Percentiles rank a stretch among this genome's conserved stretches.
phyloP scores from a whole-genome alignment of 345 rosid genomes.

The Populus euphratica region DNA sequence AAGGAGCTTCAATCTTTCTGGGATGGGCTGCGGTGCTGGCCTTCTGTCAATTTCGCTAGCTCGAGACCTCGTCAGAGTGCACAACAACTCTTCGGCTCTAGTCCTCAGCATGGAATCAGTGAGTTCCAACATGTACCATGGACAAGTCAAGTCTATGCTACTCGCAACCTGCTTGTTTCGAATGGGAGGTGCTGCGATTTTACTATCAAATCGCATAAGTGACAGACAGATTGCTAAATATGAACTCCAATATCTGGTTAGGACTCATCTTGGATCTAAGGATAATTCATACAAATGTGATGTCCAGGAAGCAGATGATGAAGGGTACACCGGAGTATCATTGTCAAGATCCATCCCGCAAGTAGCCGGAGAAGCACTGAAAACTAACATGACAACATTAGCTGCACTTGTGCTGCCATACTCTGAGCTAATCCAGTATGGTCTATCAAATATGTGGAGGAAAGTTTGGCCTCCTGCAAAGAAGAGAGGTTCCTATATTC shows the following conservation, averaged over 20 bases:
- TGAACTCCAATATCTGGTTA: constrained; percentile 13
- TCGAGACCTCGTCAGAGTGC: constrained; percentile 12
- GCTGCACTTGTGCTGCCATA: constrained; percentile 4
- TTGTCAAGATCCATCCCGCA: constrained; percentile 5
- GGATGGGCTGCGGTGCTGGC: constrained; percentile 24
- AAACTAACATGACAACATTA: constrained; percentile 6
- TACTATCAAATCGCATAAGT: constrained; percentile 5
- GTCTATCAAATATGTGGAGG: neutral
- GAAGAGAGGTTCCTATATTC: constrained; percentile 46
- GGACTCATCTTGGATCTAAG: constrained; percentile 9
- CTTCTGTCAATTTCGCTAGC: constrained; percentile 7
- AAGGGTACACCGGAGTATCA: constrained; percentile 11
- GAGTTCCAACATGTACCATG: constrained; percentile 10
- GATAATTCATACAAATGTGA: constrained; percentile 7
- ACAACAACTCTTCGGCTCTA: neutral
- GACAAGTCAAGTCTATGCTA: constrained; percentile 12
- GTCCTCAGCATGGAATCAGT: constrained; percentile 10
- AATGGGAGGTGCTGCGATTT: constrained; percentile 19
- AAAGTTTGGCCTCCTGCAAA: neutral
- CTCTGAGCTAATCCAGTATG: constrained; percentile 9
- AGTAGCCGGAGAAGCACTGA: constrained; percentile 16
- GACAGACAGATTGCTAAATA: constrained; percentile 11
- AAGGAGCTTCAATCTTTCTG: constrained; percentile 13
- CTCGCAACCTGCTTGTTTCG: constrained; percentile 21
- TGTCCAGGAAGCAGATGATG: constrained; percentile 11